Conservation (phyloP, 2,329 filamentous ascomycete species). For the Colletotrichum sansevieriae region DNA sequence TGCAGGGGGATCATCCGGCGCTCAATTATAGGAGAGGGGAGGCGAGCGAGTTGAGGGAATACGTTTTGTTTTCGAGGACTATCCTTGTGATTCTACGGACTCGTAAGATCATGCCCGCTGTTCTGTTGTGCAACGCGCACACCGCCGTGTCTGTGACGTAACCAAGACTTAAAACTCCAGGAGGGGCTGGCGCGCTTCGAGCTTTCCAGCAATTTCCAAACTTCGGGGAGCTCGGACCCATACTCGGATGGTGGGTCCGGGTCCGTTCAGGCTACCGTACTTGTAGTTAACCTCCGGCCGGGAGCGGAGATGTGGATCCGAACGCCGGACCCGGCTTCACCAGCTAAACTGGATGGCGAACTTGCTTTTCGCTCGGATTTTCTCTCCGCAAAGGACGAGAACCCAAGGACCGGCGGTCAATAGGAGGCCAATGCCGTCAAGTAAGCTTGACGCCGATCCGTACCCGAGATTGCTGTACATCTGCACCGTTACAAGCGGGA, state of each 20-base stretch:
- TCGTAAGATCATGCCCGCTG: conserved; percentile 1
- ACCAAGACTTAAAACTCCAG: neutral
- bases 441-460: conserved; percentile 76
- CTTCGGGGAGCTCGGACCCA: conserved; percentile 26
- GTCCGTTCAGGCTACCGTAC: neutral
- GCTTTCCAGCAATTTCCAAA: conserved; percentile 41
- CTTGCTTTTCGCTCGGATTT: conserved; percentile 79
- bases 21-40: neutral
- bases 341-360: conserved; percentile 67
- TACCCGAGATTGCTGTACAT: conserved; percentile 81
- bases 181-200: conserved; percentile 26
- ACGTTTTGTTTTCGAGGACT: neutral
- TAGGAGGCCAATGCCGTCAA: conserved; percentile 78
- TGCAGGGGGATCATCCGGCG: neutral
- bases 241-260: conserved; percentile 2
- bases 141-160: conserved; percentile 36
- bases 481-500: conserved; percentile 80
- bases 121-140: conserved; percentile 21
- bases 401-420: conserved; percentile 88
- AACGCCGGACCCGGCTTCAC: neutral
- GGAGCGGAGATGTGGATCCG: neutral
- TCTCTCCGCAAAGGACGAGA: conserved; percentile 80
- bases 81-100: conserved; percentile 10
- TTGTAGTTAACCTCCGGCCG: neutral
- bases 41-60: neutral